A percentile compares a stretch with the other conserved stretches of the same genome.
Evolutionary conservation across 345 rosid species (phyloP).

Genomic region (Ricinus communis): DNA sequence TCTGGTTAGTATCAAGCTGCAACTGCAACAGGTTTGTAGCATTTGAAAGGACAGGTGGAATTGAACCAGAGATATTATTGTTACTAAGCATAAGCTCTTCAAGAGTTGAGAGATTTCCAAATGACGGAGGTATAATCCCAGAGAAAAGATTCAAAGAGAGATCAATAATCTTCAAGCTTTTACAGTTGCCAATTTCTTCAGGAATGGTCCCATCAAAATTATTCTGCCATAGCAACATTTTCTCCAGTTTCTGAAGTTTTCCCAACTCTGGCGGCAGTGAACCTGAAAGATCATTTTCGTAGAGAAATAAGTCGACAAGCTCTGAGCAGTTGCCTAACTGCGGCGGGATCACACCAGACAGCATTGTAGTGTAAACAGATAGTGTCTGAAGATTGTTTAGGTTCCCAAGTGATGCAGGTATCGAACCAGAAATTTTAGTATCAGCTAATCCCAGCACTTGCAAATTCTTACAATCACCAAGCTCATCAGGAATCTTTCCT

Average conservation of each 20-base stretch:
- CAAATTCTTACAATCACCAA: conserved; percentile 74
- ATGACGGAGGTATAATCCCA: conserved; percentile 62
- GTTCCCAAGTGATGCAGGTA: conserved; percentile 72
- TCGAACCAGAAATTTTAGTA: conserved; percentile 64
- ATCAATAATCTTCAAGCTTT: conserved; percentile 63
- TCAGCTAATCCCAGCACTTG: conserved; percentile 79
- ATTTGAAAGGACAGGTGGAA: conserved; percentile 61
- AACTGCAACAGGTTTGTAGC: conserved; percentile 65
- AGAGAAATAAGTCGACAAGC: conserved; percentile 74
- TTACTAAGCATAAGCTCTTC: conserved; percentile 82
- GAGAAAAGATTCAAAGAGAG: conserved; percentile 74
- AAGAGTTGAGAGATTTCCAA: conserved; percentile 58
- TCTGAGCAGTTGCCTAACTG: conserved; percentile 79
- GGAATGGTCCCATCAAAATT: conserved; percentile 74
- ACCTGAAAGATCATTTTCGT: conserved; percentile 82
- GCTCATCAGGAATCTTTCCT: conserved; percentile 71
- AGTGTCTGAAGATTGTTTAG: conserved; percentile 66
- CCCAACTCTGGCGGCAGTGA: conserved; percentile 67
- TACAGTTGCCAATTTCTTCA: conserved; percentile 82
- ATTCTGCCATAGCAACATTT: conserved; percentile 78
- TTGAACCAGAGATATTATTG: conserved; percentile 80
- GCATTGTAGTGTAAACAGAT: conserved; percentile 66
- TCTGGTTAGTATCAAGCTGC: conserved; percentile 78
- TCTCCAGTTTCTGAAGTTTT: conserved; percentile 71
- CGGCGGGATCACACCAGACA: conserved; percentile 83